These are phyloP conservation scores for Trichoderma lentiforme DNA, from an alignment of 2,329 filamentous ascomycete genomes.

Conservation along the genomic window DNA sequence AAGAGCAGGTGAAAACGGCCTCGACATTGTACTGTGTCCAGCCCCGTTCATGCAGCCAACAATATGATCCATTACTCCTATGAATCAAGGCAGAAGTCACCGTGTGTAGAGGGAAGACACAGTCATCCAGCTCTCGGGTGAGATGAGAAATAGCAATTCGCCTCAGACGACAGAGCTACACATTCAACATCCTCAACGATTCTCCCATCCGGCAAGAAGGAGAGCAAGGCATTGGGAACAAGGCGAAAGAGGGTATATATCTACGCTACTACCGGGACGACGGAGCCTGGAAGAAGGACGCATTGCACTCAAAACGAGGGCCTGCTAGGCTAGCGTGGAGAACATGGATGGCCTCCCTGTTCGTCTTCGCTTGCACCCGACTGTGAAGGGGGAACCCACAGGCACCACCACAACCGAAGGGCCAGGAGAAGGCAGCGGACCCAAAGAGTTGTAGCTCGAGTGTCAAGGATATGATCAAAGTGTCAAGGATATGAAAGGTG, in stretches of 20 bases:
- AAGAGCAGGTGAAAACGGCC: constrained; percentile 45
- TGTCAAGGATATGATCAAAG: constrained; percentile 20
- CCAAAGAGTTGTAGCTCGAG: constrained; percentile 15
- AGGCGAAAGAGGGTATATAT: constrained; percentile 18
- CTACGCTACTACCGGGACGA: not conserved
- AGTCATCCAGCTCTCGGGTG: constrained; percentile 10
- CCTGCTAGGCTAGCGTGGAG: constrained; percentile 9
- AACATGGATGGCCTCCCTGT: constrained; percentile 4
- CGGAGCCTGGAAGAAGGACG: constrained; percentile 7
- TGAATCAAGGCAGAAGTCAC: not conserved
- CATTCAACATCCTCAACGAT: not conserved
- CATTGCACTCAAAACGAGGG: constrained; percentile 10
- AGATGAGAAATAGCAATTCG: not conserved
- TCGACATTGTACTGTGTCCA: constrained; percentile 51
- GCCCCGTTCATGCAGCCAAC: constrained; percentile 54
- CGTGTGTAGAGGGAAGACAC: constrained; percentile 2
- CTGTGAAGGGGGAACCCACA: constrained; percentile 13
- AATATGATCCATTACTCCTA: constrained; percentile 57
- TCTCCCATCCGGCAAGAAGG: not conserved
- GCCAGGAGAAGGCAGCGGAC: constrained; percentile 12
- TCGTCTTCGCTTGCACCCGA: constrained; percentile 17
- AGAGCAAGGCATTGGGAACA: not conserved
- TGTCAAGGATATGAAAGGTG: constrained; percentile 20
- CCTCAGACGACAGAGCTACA: not conserved
- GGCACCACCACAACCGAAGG: not conserved